Percentiles rank a stretch among this genome's conserved stretches.
Evolutionary conservation across 2,329 filamentous ascomycete species (phyloP).

Genomic region (Metarhizium brunneum): DNA sequence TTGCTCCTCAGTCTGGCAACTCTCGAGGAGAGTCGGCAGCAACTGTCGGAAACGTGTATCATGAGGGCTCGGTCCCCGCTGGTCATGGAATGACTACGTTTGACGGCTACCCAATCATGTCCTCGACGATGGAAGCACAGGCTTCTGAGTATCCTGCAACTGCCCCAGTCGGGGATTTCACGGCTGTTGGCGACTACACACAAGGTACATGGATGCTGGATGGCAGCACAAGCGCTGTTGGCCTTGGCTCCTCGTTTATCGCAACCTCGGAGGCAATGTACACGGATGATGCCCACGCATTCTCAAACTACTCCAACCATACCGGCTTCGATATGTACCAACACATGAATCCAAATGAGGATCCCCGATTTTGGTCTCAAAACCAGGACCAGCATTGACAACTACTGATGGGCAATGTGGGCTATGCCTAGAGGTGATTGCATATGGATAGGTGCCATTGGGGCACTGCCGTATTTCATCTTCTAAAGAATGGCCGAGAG

Average conservation of each 20-base stretch:
- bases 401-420: neutral
- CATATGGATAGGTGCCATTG: neutral
- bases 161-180: neutral
- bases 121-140: neutral
- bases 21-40: neutral
- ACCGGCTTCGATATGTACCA: constrained; percentile 1
- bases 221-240: neutral
- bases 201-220: neutral
- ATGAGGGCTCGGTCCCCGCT: neutral
- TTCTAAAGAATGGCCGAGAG: neutral
- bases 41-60: neutral
- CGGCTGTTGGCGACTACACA: neutral
- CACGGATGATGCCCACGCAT: neutral
- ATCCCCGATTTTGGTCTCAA: neutral
- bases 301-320: neutral
- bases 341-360: neutral
- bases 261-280: neutral
- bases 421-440: neutral
- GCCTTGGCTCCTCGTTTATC: neutral
- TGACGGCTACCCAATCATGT: neutral
- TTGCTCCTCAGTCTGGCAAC: neutral
- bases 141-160: neutral
- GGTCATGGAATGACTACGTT: neutral
- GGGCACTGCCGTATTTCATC: neutral
- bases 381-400: neutral